Evolutionary conservation across 805 yeast genomes (phyloP).

Genomic region (Blastobotrys attinorum): DNA sequence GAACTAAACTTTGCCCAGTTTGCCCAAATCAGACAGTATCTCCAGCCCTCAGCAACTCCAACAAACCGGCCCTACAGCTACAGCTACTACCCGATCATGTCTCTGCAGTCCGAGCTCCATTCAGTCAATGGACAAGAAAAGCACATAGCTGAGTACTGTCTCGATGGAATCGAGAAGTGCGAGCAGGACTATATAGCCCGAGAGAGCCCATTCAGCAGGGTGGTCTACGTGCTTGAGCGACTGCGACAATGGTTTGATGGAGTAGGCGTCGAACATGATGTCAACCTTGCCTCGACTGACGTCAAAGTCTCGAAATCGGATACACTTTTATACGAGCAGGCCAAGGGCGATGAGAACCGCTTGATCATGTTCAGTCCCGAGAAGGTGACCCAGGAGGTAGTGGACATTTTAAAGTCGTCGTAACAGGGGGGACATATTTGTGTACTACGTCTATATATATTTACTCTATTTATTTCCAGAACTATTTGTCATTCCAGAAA

Average conservation of each 20-base stretch:
- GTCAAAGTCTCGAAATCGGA: constrained; percentile 5
- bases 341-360: constrained; percentile 2
- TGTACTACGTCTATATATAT: too few relatives aligned
- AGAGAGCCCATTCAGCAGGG: constrained; percentile 2
- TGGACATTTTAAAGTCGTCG: neutral
- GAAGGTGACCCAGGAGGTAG: neutral
- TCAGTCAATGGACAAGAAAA: neutral
- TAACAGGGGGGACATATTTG: too few relatives aligned
- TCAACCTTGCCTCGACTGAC: constrained; percentile 3
- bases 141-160: constrained; percentile 8
- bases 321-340: constrained; percentile 3
- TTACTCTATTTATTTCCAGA: too few relatives aligned
- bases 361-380: constrained; percentile 6
- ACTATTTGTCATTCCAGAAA: too few relatives aligned
- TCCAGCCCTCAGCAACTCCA: neutral
- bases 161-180: constrained; percentile 1
- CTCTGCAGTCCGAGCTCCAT: constrained; percentile 3
- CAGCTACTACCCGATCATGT: constrained; percentile 4
- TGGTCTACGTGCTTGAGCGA: constrained; percentile 4
- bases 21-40: constrained; percentile 4
- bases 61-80: constrained; percentile 1
- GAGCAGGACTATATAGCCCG: neutral
- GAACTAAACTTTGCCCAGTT: constrained; percentile 6
- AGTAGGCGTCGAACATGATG: neutral
- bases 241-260: constrained; percentile 8